Evolutionary conservation across 768 basidiomycete genomes (phyloP).

Genomic region (Thelephora aurantiotincta): DNA sequence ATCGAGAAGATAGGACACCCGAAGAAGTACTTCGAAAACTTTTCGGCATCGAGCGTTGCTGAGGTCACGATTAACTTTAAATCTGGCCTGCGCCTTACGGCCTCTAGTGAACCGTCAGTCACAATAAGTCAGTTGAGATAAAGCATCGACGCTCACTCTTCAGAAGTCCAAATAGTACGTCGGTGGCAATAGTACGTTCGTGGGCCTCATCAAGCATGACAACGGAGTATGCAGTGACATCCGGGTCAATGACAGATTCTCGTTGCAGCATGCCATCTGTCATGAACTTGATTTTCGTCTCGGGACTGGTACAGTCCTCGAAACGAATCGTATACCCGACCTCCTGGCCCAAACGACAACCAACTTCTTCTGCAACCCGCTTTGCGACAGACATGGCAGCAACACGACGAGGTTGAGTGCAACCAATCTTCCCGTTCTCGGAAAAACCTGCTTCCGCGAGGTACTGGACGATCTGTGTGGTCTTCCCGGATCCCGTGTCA

Average conservation of each 20-base stretch:
- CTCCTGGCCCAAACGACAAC: constrained; percentile 92
- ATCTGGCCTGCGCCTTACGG: constrained; percentile 87
- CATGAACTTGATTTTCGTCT: constrained; percentile 99
- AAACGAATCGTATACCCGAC: constrained; percentile 99
- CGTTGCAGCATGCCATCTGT: constrained; percentile 99
- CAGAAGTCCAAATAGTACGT: constrained; percentile 90
- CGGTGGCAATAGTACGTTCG: constrained; percentile 96
- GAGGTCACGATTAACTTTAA: constrained; percentile 97
- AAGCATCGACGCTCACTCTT: constrained; percentile 46
- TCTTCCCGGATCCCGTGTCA: constrained; percentile 97
- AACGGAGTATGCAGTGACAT: constrained; percentile 85
- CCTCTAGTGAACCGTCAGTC: constrained; percentile 39
- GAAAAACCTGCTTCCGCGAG: constrained; percentile 91
- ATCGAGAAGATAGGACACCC: constrained; percentile 99
- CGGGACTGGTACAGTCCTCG: constrained; percentile 97
- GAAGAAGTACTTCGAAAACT: constrained; percentile 98
- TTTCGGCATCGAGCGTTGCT: constrained; percentile 97
- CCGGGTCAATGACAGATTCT: constrained; percentile 92
- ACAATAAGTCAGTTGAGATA: background rate
- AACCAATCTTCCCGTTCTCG: constrained; percentile 84
- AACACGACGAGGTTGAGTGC: constrained; percentile 97
- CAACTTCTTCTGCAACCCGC: constrained; percentile 96
- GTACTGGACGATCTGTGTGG: constrained; percentile 98
- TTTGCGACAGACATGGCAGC: constrained; percentile 99
- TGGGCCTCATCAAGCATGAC: constrained; percentile 99